Conservation (phyloP, 192 early-diverging fungal genomes). For the Pecoramyces ruminantium region DNA sequence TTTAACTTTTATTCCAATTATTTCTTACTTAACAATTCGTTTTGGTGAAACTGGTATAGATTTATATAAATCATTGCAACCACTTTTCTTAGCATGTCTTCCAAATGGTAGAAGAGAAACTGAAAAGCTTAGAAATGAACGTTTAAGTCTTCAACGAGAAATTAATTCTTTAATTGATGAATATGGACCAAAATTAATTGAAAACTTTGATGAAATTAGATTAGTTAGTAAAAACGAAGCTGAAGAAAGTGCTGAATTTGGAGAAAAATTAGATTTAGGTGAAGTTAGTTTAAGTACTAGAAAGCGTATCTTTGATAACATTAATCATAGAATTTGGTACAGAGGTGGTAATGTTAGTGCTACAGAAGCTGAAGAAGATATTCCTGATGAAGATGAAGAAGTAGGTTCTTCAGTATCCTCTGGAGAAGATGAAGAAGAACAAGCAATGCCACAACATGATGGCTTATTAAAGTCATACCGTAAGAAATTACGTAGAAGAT, state of each 20-base stretch:
- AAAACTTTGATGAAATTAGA: background rate
- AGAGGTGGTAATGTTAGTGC: background rate
- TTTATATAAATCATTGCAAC: constrained; percentile 53
- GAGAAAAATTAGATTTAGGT: background rate
- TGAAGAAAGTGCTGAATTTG: background rate
- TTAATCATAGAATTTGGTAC: background rate
- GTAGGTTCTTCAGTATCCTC: background rate
- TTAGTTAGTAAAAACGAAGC: background rate
- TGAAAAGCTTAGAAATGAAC: background rate
- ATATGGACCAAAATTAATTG: background rate
- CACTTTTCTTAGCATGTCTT: constrained; percentile 52
- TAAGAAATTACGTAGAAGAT: background rate
- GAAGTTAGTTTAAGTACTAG: background rate
- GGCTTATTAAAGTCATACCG: background rate
- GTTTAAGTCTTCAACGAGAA: background rate
- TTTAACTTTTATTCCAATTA: constrained; percentile 32
- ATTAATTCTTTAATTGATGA: background rate
- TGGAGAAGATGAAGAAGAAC: background rate
- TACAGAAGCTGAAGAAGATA: background rate
- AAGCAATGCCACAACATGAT: background rate
- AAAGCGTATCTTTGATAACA: background rate
- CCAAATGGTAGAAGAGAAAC: background rate
- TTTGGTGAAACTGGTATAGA: constrained; percentile 55
- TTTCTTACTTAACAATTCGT: constrained; percentile 53
- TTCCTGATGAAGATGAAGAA: background rate